These are phyloP conservation scores for Papiliotrema nemorosa DNA, from an alignment of 1,284 basidiomycete genomes.

Conservation along the genomic window DNA sequence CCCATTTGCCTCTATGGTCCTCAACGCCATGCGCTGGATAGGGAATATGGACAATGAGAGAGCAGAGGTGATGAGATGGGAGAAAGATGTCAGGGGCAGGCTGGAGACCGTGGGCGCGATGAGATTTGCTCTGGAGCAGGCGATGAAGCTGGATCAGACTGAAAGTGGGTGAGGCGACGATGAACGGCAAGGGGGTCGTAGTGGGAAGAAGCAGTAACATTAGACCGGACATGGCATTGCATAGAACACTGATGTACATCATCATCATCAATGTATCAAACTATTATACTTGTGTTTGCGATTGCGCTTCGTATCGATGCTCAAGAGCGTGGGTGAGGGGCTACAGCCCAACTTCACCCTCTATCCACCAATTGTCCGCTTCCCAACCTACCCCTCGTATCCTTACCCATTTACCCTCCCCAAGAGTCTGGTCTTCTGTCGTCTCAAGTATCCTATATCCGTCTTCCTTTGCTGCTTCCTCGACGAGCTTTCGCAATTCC, in stretches of 20 bases:
- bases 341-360: slow-evolving; percentile 36
- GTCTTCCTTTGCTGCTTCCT: slow-evolving; percentile 60
- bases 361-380: slow-evolving; percentile 51
- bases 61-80: background rate
- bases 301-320: background rate
- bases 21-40: background rate
- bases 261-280: too few relatives aligned
- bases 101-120: background rate
- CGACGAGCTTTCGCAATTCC: slow-evolving; percentile 65
- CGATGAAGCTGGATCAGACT: slow-evolving; percentile 6
- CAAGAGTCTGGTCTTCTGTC: slow-evolving; percentile 12
- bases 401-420: slow-evolving; percentile 54
- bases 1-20: slow-evolving; percentile 27
- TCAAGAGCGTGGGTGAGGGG: background rate
- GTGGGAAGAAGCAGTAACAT: background rate
- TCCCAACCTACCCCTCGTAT: slow-evolving; percentile 79
- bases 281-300: background rate
- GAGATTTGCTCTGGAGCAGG: background rate
- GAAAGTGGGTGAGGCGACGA: background rate
- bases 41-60: background rate
- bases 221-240: slow-evolving; percentile 4
- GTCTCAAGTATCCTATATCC: slow-evolving; percentile 48
- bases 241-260: too few relatives aligned
- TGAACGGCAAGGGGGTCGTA: background rate
- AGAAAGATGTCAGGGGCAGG: background rate